A percentile compares a stretch with the other conserved stretches of the same genome.
Evolutionary conservation across 2,329 filamentous ascomycete genomes (phyloP).

Genomic region (Aspergillus sergii): DNA sequence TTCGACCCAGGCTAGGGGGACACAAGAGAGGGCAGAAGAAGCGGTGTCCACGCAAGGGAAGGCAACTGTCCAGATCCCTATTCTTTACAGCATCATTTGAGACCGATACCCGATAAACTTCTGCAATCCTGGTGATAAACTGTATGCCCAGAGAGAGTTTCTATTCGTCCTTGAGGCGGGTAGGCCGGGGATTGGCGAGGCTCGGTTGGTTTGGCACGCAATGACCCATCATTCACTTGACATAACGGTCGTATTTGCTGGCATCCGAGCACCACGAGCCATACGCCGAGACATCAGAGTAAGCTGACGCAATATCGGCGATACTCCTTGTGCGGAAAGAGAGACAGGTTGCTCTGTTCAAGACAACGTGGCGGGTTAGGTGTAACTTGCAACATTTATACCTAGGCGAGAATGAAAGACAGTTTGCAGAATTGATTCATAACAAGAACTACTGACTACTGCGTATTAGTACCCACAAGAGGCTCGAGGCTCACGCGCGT

Average conservation of each 20-base stretch:
- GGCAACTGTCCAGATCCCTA: background rate
- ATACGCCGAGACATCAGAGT: background rate
- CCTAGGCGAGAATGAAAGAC: background rate
- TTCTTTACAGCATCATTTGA: background rate
- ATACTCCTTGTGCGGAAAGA: background rate
- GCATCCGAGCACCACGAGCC: background rate
- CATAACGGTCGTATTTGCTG: constrained; percentile 1
- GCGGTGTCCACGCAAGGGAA: constrained; percentile 5
- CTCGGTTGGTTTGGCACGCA: constrained; percentile 1
- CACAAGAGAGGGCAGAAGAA: background rate
- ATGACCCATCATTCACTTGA: background rate
- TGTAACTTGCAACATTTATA: background rate
- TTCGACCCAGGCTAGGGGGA: background rate
- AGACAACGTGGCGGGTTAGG: constrained; percentile 2
- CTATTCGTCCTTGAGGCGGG: background rate
- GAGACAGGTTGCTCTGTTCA: background rate
- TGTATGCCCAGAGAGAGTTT: background rate
- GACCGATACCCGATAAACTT: background rate
- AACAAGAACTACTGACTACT: background rate
- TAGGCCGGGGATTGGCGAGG: background rate
- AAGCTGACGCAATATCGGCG: background rate
- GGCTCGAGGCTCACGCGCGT: background rate
- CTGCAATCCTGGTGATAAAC: background rate
- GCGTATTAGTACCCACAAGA: constrained; percentile 1
- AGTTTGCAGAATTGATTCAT: background rate